A percentile compares a stretch with the other conserved stretches of the same genome.
These are phyloP conservation scores for Verticillium albo-atrum DNA, from an alignment of 2,329 filamentous ascomycete species.

Conservation along the genomic window DNA sequence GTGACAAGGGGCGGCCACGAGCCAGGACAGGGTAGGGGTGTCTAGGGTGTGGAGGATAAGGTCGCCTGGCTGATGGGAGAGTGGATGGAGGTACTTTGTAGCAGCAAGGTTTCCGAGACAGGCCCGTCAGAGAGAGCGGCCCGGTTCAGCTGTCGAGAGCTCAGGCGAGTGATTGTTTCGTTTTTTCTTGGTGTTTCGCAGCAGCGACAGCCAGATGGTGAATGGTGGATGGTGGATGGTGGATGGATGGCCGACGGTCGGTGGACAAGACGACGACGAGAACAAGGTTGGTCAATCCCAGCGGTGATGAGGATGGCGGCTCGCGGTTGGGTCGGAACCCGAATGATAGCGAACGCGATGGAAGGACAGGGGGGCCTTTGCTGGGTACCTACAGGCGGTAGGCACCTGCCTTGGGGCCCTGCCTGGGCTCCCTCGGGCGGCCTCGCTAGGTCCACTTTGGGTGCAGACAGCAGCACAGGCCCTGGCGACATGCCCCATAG, in stretches of 20 bases:
- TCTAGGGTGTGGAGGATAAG: no score
- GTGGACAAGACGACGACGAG: background rate
- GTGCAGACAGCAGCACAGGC: background rate
- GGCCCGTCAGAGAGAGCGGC: background rate
- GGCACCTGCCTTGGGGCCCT: background rate
- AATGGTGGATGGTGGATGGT: background rate
- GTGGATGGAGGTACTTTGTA: background rate
- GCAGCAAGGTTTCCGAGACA: background rate
- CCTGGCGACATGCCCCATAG: no score
- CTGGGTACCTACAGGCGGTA: background rate
- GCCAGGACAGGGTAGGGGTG: no score
- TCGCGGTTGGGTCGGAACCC: background rate
- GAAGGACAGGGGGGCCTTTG: background rate
- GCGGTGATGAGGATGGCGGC: background rate
- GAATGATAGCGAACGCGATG: conserved; percentile 1
- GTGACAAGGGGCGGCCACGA: background rate
- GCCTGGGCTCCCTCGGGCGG: background rate
- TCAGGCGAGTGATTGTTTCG: background rate
- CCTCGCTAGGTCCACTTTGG: background rate
- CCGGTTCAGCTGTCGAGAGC: background rate
- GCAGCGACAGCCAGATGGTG: no score
- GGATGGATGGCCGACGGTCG: background rate
- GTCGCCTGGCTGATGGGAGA: background rate
- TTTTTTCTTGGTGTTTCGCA: background rate
- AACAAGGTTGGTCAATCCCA: background rate